These are phyloP conservation scores for Platismatia glauca DNA, from an alignment of 495 filamentous ascomycete species.

Conservation along the genomic window DNA sequence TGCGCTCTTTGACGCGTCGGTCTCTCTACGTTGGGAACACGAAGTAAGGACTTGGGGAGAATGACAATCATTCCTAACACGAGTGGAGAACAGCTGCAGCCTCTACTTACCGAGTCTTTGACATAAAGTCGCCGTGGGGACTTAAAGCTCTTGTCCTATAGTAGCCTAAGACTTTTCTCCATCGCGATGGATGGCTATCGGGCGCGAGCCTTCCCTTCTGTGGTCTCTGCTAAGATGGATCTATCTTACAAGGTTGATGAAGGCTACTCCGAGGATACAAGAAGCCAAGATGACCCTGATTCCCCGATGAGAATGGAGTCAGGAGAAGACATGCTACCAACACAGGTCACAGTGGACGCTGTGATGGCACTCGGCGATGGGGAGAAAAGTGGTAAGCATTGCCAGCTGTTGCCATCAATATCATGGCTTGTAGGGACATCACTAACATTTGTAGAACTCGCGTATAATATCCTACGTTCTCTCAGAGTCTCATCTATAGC, in stretches of 20 bases:
- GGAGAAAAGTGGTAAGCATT: conserved; percentile 45
- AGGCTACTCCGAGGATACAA: conserved; percentile 57
- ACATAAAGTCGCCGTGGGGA: not conserved
- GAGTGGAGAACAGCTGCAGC: not conserved
- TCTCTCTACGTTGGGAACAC: not conserved
- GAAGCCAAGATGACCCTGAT: conserved; percentile 44
- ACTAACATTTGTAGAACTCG: conserved; percentile 33
- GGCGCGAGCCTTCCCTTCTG: not conserved
- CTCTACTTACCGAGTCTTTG: not conserved
- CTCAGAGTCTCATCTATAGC: conserved; percentile 68
- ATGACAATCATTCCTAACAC: not conserved
- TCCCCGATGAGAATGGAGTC: conserved; percentile 29
- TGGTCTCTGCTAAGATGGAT: conserved; percentile 18
- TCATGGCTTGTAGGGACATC: conserved; percentile 2
- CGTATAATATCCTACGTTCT: conserved; percentile 53
- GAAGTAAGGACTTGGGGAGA: not conserved
- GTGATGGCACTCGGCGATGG: conserved; percentile 43
- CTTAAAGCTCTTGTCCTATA: not conserved
- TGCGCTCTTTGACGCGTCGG: not conserved
- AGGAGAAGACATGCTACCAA: conserved; percentile 29
- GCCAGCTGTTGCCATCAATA: not conserved
- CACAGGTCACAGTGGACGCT: conserved; percentile 14
- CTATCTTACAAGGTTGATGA: conserved; percentile 50
- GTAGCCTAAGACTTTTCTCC: conserved; percentile 4
- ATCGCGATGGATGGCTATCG: conserved; percentile 10